phyloP scores from a whole-genome alignment of 768 basidiomycete genomes.

The Macrolepiota albuminosa region DNA sequence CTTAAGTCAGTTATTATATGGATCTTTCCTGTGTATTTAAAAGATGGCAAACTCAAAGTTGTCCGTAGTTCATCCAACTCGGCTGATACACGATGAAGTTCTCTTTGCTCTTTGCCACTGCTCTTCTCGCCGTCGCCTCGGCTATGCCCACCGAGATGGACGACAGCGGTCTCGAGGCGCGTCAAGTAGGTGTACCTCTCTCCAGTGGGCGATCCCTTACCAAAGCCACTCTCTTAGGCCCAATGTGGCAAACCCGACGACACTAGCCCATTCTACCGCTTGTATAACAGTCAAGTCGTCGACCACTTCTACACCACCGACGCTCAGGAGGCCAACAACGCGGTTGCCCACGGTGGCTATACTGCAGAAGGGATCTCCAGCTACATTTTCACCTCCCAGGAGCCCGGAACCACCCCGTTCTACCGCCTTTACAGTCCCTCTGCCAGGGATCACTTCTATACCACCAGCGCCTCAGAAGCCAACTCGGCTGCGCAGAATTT shows the following conservation, averaged over 20 bases:
- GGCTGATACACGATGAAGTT: slow-evolving; percentile 7
- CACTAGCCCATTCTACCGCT: slow-evolving; percentile 1
- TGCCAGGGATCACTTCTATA: slow-evolving; percentile 20
- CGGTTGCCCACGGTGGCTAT: neutral
- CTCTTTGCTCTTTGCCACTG: slow-evolving; percentile 1
- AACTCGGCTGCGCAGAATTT: slow-evolving; percentile 1
- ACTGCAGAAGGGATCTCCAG: slow-evolving; percentile 10
- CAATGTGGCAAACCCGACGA: neutral
- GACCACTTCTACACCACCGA: slow-evolving; percentile 16
- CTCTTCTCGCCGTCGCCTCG: neutral
- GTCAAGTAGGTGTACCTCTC: neutral
- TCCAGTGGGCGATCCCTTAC: too few relatives aligned
- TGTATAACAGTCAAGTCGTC: neutral
- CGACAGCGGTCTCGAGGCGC: neutral
- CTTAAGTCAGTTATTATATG: neutral
- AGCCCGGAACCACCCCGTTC: slow-evolving; percentile 14
- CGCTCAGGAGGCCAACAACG: slow-evolving; percentile 6
- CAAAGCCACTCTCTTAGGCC: neutral
- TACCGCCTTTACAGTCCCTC: slow-evolving; percentile 17
- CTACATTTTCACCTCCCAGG: slow-evolving; percentile 5
- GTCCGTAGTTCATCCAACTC: too few relatives aligned
- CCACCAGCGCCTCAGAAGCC: slow-evolving; percentile 13
- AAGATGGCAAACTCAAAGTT: neutral
- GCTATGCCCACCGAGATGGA: neutral
- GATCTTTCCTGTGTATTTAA: neutral